phyloP scores from a whole-genome alignment of 495 filamentous ascomycete genomes.

The Hyphodiscus hymeniophilus region DNA sequence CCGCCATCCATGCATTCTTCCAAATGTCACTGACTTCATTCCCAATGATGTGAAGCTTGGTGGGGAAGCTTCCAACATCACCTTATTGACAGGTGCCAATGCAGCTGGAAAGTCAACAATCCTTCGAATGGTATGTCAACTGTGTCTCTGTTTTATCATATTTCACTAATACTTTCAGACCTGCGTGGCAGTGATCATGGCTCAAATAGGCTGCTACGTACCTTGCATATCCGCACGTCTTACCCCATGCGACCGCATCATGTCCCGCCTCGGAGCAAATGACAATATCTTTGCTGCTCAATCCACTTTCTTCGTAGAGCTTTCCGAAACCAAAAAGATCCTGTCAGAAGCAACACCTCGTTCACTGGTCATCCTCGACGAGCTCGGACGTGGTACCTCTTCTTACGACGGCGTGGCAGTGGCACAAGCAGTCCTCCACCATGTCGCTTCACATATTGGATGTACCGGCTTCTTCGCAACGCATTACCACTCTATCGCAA shows the following conservation, averaged over 20 bases:
- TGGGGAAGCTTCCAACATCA: slow-evolving; percentile 70
- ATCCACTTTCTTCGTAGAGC: slow-evolving; percentile 96
- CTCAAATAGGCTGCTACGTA: slow-evolving; percentile 94
- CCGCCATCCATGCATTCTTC: slow-evolving; percentile 88
- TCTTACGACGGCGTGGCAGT: slow-evolving; percentile 96
- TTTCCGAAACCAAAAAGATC: slow-evolving; percentile 98
- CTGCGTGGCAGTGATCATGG: slow-evolving; percentile 95
- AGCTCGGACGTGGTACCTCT: slow-evolving; percentile 88
- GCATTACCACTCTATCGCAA: slow-evolving; percentile 90
- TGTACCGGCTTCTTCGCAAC: slow-evolving; percentile 97
- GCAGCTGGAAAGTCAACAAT: slow-evolving; percentile 98
- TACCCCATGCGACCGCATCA: slow-evolving; percentile 93
- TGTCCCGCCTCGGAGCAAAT: slow-evolving; percentile 96
- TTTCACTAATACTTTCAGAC: slow-evolving; percentile 40
- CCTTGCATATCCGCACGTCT: slow-evolving; percentile 76
- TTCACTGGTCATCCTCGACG: slow-evolving; percentile 94
- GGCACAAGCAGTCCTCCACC: slow-evolving; percentile 91
- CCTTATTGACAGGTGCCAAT: slow-evolving; percentile 92
- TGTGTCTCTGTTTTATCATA: neutral
- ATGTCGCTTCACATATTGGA: slow-evolving; percentile 87
- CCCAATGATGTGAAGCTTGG: slow-evolving; percentile 91
- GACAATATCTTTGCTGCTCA: slow-evolving; percentile 99
- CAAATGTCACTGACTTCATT: slow-evolving; percentile 88
- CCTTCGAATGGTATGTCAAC: slow-evolving; percentile 72
- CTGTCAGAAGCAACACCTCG: slow-evolving; percentile 90